These are phyloP conservation scores for Tetrahymena thermophila DNA, from an alignment of 73 alveolate genomes.

Conservation along the genomic window DNA sequence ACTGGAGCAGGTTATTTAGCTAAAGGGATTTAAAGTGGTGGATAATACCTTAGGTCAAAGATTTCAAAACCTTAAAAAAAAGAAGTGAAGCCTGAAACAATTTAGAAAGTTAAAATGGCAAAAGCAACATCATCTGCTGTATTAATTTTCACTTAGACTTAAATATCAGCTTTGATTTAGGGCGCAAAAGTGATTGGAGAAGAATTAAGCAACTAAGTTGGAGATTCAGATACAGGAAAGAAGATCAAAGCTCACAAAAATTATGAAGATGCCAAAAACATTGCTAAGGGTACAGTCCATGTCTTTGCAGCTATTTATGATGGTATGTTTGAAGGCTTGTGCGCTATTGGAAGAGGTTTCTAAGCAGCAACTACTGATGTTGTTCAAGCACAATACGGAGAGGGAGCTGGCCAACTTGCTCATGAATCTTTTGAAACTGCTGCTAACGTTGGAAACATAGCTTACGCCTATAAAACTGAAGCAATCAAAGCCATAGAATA, in stretches of 20 bases:
- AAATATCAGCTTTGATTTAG: neutral
- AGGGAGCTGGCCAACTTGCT: neutral
- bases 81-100: neutral
- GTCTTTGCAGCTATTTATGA: neutral
- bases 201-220: neutral
- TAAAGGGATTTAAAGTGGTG: neutral
- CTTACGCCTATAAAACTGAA: neutral
- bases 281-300: neutral
- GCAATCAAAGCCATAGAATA: neutral
- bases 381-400: neutral
- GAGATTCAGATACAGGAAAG: neutral
- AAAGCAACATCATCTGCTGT: neutral
- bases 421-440: neutral
- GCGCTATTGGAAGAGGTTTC: constrained; percentile 2
- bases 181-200: neutral
- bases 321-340: neutral
- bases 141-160: neutral
- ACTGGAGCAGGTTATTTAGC: neutral
- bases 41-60: neutral
- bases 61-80: neutral
- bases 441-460: neutral
- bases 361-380: neutral
- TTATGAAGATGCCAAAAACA: neutral
- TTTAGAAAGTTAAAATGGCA: neutral
- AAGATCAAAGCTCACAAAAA: neutral